phyloP scores from a whole-genome alignment of 1,284 basidiomycete genomes.

The Ustilago esculenta region DNA sequence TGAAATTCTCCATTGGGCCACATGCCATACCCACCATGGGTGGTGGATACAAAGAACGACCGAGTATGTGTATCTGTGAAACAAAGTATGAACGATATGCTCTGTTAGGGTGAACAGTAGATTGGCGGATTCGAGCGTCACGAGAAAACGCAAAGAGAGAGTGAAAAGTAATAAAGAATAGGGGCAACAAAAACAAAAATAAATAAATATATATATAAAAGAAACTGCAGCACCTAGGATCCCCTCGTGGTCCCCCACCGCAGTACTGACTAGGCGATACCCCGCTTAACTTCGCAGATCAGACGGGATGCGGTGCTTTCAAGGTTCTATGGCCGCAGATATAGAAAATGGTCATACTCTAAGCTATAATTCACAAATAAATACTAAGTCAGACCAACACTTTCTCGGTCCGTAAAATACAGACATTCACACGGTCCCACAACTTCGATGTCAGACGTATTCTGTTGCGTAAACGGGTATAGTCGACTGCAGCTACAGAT shows the following conservation, averaged over 20 bases:
- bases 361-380: background rate
- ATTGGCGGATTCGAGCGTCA: too few relatives aligned
- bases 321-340: constrained; percentile 81
- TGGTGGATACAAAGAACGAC: too few relatives aligned
- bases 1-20: too few relatives aligned
- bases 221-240: constrained; percentile 82
- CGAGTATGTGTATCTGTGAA: too few relatives aligned
- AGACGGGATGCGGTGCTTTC: constrained; percentile 83
- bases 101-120: too few relatives aligned
- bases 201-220: too few relatives aligned
- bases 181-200: constrained; percentile 5
- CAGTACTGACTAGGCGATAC: constrained; percentile 84
- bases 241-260: constrained; percentile 83
- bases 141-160: constrained; percentile 2
- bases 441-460: too few relatives aligned
- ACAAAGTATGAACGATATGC: too few relatives aligned
- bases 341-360: background rate
- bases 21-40: too few relatives aligned
- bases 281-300: constrained; percentile 82
- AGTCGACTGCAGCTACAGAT: background rate
- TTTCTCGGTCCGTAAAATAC: background rate
- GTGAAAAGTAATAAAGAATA: background rate
- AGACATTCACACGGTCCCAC: background rate
- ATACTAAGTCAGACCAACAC: too few relatives aligned
- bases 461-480: background rate